phyloP scores from a whole-genome alignment of 1,284 basidiomycete genomes.

The Apiotrichum siamense region DNA sequence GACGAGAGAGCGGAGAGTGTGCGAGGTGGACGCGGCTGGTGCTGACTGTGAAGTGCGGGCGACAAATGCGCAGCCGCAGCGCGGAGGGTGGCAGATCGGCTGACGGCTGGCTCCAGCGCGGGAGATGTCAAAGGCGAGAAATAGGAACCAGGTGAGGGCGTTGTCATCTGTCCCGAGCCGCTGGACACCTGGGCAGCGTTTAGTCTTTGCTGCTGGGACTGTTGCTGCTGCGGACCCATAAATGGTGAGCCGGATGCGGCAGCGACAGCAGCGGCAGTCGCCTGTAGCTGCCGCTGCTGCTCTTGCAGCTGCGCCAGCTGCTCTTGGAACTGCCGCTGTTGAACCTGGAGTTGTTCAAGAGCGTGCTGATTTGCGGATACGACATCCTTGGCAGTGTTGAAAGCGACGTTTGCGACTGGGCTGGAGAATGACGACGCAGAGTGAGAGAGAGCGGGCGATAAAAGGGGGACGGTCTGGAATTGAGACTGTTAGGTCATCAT shows the following conservation, averaged over 20 bases:
- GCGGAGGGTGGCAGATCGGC: constrained; percentile 21
- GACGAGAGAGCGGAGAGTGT: constrained; percentile 37
- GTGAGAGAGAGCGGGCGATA: constrained; percentile 38
- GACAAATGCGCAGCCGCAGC: constrained; percentile 22
- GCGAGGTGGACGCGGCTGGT: constrained; percentile 25
- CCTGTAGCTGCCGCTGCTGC: constrained; percentile 39
- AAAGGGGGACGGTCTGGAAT: constrained; percentile 33
- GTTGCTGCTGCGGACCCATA: constrained; percentile 9
- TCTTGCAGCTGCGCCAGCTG: constrained; percentile 37
- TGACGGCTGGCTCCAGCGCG: constrained; percentile 50
- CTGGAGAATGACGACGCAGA: constrained; percentile 28
- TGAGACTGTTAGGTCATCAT: constrained; percentile 23
- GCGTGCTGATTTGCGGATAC: constrained; percentile 19
- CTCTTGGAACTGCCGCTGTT: constrained; percentile 44
- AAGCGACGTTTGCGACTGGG: constrained; percentile 22
- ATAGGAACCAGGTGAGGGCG: constrained; percentile 44
- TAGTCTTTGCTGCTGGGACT: constrained; percentile 14
- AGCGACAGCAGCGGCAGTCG: constrained; percentile 37
- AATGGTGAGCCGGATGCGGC: constrained; percentile 25
- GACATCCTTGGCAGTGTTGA: constrained; percentile 9
- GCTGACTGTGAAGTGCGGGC: constrained; percentile 16
- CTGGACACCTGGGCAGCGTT: constrained; percentile 18
- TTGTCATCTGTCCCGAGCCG: constrained; percentile 12
- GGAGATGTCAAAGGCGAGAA: constrained; percentile 58
- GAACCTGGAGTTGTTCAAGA: constrained; percentile 40